Evolutionary conservation across 768 basidiomycete genomes (phyloP), one percentile per base, ranked within the genome.

Genomic region (Russula griseocarnosa): DNA sequence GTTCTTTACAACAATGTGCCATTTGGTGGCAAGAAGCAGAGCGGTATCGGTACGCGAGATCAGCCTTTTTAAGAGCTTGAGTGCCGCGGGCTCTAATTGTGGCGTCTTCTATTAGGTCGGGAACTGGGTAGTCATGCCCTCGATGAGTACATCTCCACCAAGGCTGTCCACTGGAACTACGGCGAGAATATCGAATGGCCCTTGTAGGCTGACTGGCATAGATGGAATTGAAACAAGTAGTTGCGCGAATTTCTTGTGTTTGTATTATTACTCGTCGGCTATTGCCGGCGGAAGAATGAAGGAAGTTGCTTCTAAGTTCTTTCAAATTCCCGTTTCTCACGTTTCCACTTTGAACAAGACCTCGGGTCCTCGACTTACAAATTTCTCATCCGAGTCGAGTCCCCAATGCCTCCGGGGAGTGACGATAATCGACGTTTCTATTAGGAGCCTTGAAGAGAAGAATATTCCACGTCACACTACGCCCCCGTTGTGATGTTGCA

Each of bases 1-100:
- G 47, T 89, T 14, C 74, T 96, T 61, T 83, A 84, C 76, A 92
- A 91, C 73, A 92, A 95, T 63, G 87, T 94, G 51, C 96, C 96
- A 1, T 98, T 98, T 71, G 95, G 96, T 42, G 96, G 95, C 26
- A 96, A 90, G 79, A 96, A 95, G 76, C 88, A 92, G 73, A 91
- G 89, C 49, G 94, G 94, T 58, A 86, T 91, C 70, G 88, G 90
- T 89, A 69, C 62, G 82, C 75, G 24, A 26, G 46, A 51, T 28
- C 26, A 62, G 42, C 20, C 16, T 24, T 16, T 28, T 22, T 0
- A 55, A 55, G 34, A n/a, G n/a, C n/a, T n/a, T n/a, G 9, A 38
- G 24, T 46, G 34, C 22, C 16, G 22, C 18, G 28, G 30, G 46
- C 32, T 36, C 58, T 26, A 36, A 58, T 50, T 50, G 32, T 28